Percentiles rank a stretch among this genome's conserved stretches.
Evolutionary conservation across 805 yeast species (phyloP).

Genomic region (Metschnikowia koreensis): DNA sequence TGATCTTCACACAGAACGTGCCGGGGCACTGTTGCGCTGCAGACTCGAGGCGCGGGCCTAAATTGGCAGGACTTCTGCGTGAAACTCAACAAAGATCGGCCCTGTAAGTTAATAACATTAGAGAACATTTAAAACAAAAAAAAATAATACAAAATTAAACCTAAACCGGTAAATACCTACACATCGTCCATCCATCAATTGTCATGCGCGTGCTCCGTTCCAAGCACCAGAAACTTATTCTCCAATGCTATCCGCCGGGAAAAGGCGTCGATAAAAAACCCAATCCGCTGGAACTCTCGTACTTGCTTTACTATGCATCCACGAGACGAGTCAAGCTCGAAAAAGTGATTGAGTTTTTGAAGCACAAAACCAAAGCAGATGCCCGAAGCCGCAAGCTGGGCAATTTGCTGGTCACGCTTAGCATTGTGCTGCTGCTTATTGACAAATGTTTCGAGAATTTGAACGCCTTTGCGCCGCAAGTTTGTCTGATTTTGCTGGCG

Average conservation of each 20-base stretch:
- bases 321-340: constrained; percentile 85
- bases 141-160: too few species aligned
- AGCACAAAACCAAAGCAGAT: constrained; percentile 60
- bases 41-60: too few species aligned
- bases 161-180: too few species aligned
- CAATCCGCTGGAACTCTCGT: constrained; percentile 86
- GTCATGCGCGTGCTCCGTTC: constrained; percentile 51
- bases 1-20: too few species aligned
- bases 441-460: constrained; percentile 78
- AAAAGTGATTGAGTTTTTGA: constrained; percentile 73
- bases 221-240: constrained; percentile 85
- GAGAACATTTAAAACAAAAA: too few species aligned
- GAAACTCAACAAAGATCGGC: too few species aligned
- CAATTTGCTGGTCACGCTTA: constrained; percentile 78
- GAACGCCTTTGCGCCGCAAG: constrained; percentile 73
- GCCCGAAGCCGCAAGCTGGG: constrained; percentile 64
- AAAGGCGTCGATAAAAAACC: constrained; percentile 84
- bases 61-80: too few species aligned
- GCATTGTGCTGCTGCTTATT: constrained; percentile 65
- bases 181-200: too few species aligned
- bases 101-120: too few species aligned
- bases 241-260: constrained; percentile 93
- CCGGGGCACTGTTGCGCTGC: too few species aligned
- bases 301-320: constrained; percentile 84
- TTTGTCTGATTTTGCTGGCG: constrained; percentile 55